Percentiles rank a stretch among this genome's conserved stretches.
Conservation (phyloP, 2,329 filamentous ascomycete genomes). For the Phialemonium atrogriseum region DNA sequence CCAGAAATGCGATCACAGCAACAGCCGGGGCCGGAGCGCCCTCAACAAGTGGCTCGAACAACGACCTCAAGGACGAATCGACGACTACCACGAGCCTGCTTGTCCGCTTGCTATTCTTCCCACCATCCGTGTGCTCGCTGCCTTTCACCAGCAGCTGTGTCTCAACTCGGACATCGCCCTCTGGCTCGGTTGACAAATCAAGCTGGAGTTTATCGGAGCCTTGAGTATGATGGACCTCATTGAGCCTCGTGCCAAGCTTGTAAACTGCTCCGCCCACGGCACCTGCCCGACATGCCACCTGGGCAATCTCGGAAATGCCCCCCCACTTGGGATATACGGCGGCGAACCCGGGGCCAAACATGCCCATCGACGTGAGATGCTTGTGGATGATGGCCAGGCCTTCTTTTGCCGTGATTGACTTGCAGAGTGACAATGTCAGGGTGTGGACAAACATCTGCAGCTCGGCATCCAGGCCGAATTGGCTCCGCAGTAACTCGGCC, state of each 20-base stretch:
- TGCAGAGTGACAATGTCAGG: conserved; percentile 65
- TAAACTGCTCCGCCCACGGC: conserved; percentile 90
- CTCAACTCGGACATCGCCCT: conserved; percentile 30
- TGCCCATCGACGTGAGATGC: conserved; percentile 78
- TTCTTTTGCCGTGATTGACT: conserved; percentile 51
- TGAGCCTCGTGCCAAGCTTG: conserved; percentile 67
- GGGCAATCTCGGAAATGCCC: conserved; percentile 77
- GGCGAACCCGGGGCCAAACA: conserved; percentile 83
- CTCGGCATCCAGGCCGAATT: conserved; percentile 60
- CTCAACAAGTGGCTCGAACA: conserved; percentile 68
- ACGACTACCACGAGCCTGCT: conserved; percentile 62
- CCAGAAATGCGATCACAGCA: conserved; percentile 59
- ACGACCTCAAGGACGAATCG: conserved; percentile 49
- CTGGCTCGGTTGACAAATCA: conserved; percentile 14
- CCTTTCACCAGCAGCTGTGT: conserved; percentile 44
- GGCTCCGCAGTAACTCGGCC: conserved; percentile 46
- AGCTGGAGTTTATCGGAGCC: conserved; percentile 9
- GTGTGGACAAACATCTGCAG: conserved; percentile 56
- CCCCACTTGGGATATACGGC: conserved; percentile 92
- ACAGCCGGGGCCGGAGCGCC: conserved; percentile 69
- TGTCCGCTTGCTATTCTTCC: conserved; percentile 29
- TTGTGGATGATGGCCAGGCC: conserved; percentile 67
- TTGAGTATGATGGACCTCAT: conserved; percentile 21
- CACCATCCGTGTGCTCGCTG: conserved; percentile 20
- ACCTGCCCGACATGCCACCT: conserved; percentile 82